Conservation (phyloP, 129 eudicot genomes). For the Arctium lappa region DNA sequence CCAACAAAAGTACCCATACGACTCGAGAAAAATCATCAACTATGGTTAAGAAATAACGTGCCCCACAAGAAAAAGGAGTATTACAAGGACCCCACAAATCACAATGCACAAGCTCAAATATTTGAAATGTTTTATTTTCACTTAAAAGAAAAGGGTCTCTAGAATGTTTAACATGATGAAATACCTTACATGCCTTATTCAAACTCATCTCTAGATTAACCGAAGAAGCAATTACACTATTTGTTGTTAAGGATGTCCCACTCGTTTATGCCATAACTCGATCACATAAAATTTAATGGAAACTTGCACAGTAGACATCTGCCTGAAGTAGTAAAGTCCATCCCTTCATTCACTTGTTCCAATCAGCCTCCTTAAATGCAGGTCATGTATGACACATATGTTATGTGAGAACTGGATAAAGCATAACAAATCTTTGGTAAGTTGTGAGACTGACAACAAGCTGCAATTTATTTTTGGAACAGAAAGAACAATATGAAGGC, state of each 20-base stretch:
- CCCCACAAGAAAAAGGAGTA: not conserved
- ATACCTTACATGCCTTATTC: constrained; percentile 3
- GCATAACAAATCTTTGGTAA: not conserved
- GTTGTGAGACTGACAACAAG: not conserved
- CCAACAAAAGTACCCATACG: not conserved
- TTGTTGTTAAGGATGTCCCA: not conserved
- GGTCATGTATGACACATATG: not conserved
- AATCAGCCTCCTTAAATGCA: not conserved
- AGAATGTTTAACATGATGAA: not conserved
- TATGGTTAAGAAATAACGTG: not conserved
- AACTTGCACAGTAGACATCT: too few species aligned
- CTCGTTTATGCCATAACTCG: not conserved
- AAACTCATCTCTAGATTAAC: not conserved
- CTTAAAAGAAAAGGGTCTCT: not conserved
- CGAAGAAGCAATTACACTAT: not conserved
- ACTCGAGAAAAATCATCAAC: not conserved
- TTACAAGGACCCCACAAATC: constrained; percentile 4
- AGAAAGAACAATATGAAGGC: not conserved
- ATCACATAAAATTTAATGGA: not conserved
- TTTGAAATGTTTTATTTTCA: not conserved
- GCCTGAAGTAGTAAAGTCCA: not conserved
- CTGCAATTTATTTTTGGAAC: not conserved
- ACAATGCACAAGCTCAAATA: not conserved
- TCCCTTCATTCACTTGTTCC: not conserved
- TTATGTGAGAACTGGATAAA: too few species aligned